A percentile compares a stretch with the other conserved stretches of the same genome.
phyloP scores from a whole-genome alignment of 2,329 filamentous ascomycete species.

The Penicillium decumbens region DNA sequence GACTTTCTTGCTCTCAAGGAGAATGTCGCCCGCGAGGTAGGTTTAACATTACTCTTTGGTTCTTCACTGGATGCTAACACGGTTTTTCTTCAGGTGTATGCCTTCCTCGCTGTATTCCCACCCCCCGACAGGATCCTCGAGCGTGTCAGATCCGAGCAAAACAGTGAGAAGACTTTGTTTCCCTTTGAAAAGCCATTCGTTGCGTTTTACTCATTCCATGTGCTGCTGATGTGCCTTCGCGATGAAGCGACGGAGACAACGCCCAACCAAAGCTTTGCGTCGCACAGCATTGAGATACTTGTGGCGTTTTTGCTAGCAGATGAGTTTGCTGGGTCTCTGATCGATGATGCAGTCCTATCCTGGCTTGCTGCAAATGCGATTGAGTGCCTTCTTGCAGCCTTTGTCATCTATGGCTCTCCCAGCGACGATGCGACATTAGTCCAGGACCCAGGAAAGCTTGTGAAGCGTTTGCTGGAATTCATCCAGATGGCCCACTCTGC shows the following conservation, averaged over 20 bases:
- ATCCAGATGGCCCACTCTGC: conserved; percentile 28
- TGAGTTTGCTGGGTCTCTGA: conserved; percentile 48
- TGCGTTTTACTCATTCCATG: conserved; percentile 66
- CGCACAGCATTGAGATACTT: conserved; percentile 50
- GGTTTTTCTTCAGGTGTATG: conserved; percentile 53
- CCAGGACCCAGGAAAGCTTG: conserved; percentile 35
- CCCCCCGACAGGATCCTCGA: conserved; percentile 60
- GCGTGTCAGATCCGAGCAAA: conserved; percentile 52
- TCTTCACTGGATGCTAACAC: conserved; percentile 5
- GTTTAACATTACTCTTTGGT: conserved; percentile 6
- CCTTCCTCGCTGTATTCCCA: conserved; percentile 66
- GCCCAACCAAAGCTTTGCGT: conserved; percentile 36
- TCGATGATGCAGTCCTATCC: conserved; percentile 45
- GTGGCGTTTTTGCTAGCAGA: conserved; percentile 58
- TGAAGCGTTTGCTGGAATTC: conserved; percentile 34
- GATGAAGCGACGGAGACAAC: conserved; percentile 38
- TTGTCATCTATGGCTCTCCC: conserved; percentile 40
- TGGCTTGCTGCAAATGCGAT: conserved; percentile 53
- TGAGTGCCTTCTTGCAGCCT: conserved; percentile 52
- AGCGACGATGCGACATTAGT: conserved; percentile 27
- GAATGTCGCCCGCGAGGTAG: conserved; percentile 61
- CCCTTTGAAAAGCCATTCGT: conserved; percentile 66
- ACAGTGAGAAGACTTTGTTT: conserved; percentile 60
- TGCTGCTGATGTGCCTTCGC: conserved; percentile 59
- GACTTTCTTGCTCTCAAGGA: conserved; percentile 71